Evolutionary conservation across 1,284 basidiomycete genomes (phyloP).

Genomic region (Erythrobasidium hasegawianum): DNA sequence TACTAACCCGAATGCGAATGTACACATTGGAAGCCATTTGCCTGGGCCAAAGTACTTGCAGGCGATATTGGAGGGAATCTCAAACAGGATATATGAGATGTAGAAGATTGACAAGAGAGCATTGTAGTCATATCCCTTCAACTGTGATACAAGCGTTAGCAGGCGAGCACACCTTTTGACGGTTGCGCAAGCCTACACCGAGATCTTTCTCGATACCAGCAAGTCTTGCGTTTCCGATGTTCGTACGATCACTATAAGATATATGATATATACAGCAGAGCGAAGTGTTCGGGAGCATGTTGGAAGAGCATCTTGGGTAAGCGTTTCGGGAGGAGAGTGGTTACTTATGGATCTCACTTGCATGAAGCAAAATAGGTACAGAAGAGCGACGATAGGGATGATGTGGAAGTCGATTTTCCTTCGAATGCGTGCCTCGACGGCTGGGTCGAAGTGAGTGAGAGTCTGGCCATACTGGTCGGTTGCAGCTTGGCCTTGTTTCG

Average conservation of each 20-base stretch:
- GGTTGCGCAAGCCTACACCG: conserved; percentile 50
- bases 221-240: conserved; percentile 56
- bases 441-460: conserved; percentile 19
- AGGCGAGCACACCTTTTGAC: too few relatives aligned
- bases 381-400: not conserved
- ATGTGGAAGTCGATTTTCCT: conserved; percentile 13
- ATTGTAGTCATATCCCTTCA: conserved; percentile 51
- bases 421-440: conserved; percentile 10
- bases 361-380: conserved; percentile 15
- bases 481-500: conserved; percentile 16
- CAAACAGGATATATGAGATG: conserved; percentile 58
- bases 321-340: too few relatives aligned
- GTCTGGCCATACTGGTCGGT: conserved; percentile 16
- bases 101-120: conserved; percentile 42
- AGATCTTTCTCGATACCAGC: conserved; percentile 59
- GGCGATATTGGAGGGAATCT: conserved; percentile 60
- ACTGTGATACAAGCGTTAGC: too few relatives aligned
- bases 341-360: too few relatives aligned
- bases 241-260: conserved; percentile 8
- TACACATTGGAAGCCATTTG: conserved; percentile 38
- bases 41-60: conserved; percentile 57
- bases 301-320: too few relatives aligned
- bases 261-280: too few relatives aligned
- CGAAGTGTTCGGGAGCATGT: too few relatives aligned
- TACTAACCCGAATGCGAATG: conserved; percentile 30